These are phyloP conservation scores for Populus hybrid DNA, from an alignment of 441 rosid genomes.

Conservation along the genomic window DNA sequence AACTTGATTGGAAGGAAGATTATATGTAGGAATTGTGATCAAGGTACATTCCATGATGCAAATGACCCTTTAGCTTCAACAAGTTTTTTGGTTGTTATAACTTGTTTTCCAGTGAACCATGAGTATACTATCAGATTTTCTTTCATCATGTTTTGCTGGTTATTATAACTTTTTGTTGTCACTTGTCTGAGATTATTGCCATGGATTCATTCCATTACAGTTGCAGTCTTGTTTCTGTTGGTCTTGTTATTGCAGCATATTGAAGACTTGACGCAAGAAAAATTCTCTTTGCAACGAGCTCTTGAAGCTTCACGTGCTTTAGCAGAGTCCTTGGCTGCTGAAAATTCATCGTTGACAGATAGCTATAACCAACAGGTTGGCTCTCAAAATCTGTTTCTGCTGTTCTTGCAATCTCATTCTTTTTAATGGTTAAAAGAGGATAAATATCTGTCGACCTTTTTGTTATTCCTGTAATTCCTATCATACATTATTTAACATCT, in stretches of 20 bases:
- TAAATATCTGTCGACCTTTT: neutral
- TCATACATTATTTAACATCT: neutral
- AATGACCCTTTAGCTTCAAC: neutral
- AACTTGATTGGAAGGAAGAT: neutral
- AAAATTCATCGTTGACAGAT: conserved; percentile 83
- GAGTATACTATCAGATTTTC: neutral
- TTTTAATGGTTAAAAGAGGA: neutral
- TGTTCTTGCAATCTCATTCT: neutral
- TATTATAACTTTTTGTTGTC: neutral
- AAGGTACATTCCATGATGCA: neutral
- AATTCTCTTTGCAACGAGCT: conserved; percentile 84
- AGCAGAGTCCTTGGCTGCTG: conserved; percentile 84
- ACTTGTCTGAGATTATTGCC: neutral
- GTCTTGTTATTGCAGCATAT: conserved; percentile 48
- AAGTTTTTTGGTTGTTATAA: no score
- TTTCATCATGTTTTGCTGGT: neutral
- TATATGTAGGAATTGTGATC: neutral
- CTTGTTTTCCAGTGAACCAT: neutral
- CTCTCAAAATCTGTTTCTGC: neutral
- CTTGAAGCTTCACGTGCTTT: conserved; percentile 84
- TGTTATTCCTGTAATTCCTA: neutral
- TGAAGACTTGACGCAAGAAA: no score
- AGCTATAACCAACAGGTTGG: conserved; percentile 85
- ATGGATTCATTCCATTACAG: conserved; percentile 9
- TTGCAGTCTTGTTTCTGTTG: conserved; percentile 12